These are phyloP conservation scores for Neurospora sp. DNA, from an alignment of 495 filamentous ascomycete species.

Conservation along the genomic window DNA sequence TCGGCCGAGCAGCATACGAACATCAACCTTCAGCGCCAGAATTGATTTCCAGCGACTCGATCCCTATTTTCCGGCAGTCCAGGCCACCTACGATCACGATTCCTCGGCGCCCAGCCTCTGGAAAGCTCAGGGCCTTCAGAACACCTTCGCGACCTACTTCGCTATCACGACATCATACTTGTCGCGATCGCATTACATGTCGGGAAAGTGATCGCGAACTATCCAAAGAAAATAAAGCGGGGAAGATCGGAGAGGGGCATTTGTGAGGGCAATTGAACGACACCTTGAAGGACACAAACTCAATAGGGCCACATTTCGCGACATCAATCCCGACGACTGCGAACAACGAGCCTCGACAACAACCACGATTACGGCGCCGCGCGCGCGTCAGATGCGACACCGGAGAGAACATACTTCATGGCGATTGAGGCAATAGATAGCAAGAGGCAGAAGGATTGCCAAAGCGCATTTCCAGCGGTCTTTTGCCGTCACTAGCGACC, in stretches of 20 bases:
- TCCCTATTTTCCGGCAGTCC: not conserved
- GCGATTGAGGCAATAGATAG: constrained; percentile 21
- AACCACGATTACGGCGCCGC: not conserved
- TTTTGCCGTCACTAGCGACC: constrained; percentile 11
- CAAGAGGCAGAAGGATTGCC: constrained; percentile 20
- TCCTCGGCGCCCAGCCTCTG: constrained; percentile 28
- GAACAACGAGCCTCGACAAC: not conserved
- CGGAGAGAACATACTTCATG: constrained; percentile 14
- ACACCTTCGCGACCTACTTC: not conserved
- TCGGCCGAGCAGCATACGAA: not conserved
- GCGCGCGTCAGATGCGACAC: constrained; percentile 5
- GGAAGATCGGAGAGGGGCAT: not conserved
- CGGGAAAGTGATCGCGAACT: not conserved
- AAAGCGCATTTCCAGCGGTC: constrained; percentile 7
- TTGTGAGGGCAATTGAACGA: not conserved
- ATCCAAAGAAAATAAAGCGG: not conserved
- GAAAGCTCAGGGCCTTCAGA: not conserved
- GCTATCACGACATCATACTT: not conserved
- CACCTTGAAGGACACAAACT: not conserved
- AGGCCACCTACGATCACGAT: constrained; percentile 11
- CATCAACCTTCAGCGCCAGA: not conserved
- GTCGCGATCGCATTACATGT: not conserved
- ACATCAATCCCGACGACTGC: not conserved
- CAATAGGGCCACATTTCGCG: not conserved
- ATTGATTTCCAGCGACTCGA: not conserved